Base-by-base conservation (phyloP, 148 eudicot genomes). In the Arctostaphylos glauca region DNA sequence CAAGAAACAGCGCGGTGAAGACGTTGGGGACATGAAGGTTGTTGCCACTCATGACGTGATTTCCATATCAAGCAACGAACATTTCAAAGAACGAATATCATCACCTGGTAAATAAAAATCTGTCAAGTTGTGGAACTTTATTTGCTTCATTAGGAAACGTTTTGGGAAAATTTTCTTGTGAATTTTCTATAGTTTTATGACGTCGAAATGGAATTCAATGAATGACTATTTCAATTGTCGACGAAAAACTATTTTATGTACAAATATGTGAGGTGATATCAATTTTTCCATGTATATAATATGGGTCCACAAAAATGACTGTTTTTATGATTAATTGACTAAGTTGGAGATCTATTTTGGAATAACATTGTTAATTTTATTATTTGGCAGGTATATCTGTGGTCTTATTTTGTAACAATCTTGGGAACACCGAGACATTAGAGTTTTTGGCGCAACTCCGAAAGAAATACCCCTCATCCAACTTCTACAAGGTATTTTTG, bases 321-420 rank as follows among this genome's bases (percentile, higher is more conserved):
- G 8, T 44, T 46, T 74, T 48, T 18, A 19, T 74, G 8, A 46
- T 8, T 16, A 18, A 54, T 77, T 54, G 14, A 38, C 16, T 25
- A 13, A 44, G 62, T 3, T 52, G 59, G 44, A 55, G 25, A 52
- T 54, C 43, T 77, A 44, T 16, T 19, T 56, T 25, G 4, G 0
- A 31, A 3, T 64, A 49, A 31, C 54, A 13, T 43, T 66, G n/a
- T 83, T 19, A 31, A 53, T 53, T 84, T 78, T 19, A 4, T 5
- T 76, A 52, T 47, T 55, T 80, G 49, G 50, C 84, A 93, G 96
- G 96, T 72, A 66, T 87, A 76, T 88, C 86, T 15, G 91, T 91
- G 25, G 88, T 87, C 3, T 75, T 88, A 81, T 93, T 93, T 83
- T 88, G 80, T 70, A 84, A 84, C 80, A 89, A 87, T 88, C 83